Evolutionary conservation across 2,329 filamentous ascomycete genomes (phyloP).

Genomic region (Septoria petroselini): DNA sequence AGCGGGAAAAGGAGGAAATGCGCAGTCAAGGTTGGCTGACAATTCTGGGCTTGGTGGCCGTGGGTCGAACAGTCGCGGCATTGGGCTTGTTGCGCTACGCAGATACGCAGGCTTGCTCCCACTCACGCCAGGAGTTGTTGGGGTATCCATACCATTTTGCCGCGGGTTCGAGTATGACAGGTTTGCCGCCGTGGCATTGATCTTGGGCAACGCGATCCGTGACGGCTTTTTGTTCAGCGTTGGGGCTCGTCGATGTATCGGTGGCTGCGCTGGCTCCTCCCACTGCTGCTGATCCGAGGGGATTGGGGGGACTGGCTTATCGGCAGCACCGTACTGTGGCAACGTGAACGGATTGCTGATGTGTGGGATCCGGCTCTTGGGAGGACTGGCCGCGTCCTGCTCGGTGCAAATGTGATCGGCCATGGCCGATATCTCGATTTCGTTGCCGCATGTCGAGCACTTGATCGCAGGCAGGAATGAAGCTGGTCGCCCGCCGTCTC

Average conservation of each 20-base stretch:
- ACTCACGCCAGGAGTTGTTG: conserved; percentile 37
- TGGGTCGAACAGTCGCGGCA: conserved; percentile 33
- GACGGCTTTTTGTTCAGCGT: conserved; percentile 20
- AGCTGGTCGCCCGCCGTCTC: conserved; percentile 54
- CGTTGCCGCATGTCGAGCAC: conserved; percentile 73
- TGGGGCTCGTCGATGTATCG: conserved; percentile 17
- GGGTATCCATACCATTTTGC: conserved; percentile 57
- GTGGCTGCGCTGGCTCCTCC: conserved; percentile 13
- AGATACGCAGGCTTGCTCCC: conserved; percentile 28
- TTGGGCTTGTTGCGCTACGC: conserved; percentile 35
- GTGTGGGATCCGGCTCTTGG: conserved; percentile 23
- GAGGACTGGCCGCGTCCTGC: conserved; percentile 14
- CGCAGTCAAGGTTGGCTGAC: conserved; percentile 47
- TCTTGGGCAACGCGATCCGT: conserved; percentile 29
- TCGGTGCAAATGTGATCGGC: conserved; percentile 70
- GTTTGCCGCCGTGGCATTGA: conserved; percentile 36
- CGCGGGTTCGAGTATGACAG: conserved; percentile 31
- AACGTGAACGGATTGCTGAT: conserved; percentile 33
- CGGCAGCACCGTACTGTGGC: conserved; percentile 23
- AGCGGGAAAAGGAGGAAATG: conserved; percentile 54
- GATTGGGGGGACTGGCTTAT: conserved; percentile 10
- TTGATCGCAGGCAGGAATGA: conserved; percentile 79
- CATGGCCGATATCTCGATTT: conserved; percentile 82
- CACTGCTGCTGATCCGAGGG: conserved; percentile 3
- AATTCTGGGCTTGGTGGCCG: conserved; percentile 44